Percentiles rank a stretch among this genome's conserved stretches.
phyloP scores from a whole-genome alignment of 495 filamentous ascomycete genomes.

The Annulohypoxylon stygium region DNA sequence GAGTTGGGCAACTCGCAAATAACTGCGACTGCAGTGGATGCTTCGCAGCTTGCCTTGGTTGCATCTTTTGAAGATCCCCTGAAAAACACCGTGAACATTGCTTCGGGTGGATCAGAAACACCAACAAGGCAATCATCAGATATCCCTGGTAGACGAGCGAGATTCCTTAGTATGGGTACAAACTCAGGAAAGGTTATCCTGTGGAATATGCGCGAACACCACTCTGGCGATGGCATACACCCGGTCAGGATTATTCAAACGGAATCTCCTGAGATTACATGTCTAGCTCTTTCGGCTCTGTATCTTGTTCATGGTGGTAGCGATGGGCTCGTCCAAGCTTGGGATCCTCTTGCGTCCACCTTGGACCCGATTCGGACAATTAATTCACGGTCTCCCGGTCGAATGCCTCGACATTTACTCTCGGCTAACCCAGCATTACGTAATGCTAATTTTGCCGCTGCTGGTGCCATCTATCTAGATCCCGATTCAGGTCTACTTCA shows the following conservation, averaged over 20 bases:
- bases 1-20: constrained; percentile 59
- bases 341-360: constrained; percentile 92
- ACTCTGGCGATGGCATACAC: constrained; percentile 60
- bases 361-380: constrained; percentile 85
- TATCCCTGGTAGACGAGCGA: constrained; percentile 85
- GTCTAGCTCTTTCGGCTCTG: constrained; percentile 85
- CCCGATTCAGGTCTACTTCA: constrained; percentile 90
- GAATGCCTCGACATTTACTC: constrained; percentile 68
- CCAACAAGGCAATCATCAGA: constrained; percentile 57
- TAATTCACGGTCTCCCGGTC: constrained; percentile 86
- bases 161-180: constrained; percentile 85
- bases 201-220: constrained; percentile 84
- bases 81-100: constrained; percentile 41
- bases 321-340: constrained; percentile 94
- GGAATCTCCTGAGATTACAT: constrained; percentile 89
- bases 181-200: constrained; percentile 80
- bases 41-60: constrained; percentile 76
- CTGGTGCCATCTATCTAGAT: constrained; percentile 86
- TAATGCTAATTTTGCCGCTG: constrained; percentile 81
- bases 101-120: constrained; percentile 40
- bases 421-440: constrained; percentile 53
- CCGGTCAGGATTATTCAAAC: constrained; percentile 89
- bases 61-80: constrained; percentile 83
- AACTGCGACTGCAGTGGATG: constrained; percentile 80
- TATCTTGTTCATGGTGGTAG: constrained; percentile 94